A percentile compares a stretch with the other conserved stretches of the same genome.
These are phyloP conservation scores for Aspergillus piperis DNA, from an alignment of 2,329 filamentous ascomycete species.

Conservation along the genomic window DNA sequence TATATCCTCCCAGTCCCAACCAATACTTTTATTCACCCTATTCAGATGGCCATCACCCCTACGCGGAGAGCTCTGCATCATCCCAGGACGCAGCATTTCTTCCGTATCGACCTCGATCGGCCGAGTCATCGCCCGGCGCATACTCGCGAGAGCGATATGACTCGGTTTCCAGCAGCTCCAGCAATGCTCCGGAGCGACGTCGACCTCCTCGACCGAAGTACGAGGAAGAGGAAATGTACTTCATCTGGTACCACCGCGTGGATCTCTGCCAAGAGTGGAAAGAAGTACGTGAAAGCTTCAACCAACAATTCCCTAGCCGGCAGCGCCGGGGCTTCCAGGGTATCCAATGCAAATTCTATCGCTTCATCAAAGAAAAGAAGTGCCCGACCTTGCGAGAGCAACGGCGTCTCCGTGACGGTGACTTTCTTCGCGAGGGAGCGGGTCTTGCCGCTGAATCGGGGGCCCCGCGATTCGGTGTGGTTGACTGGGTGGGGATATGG, in stretches of 20 bases:
- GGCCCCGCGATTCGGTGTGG: constrained; percentile 42
- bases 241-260: constrained; percentile 53
- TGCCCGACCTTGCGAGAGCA: constrained; percentile 49
- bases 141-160: constrained; percentile 44
- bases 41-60: constrained; percentile 25
- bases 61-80: constrained; percentile 12
- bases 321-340: constrained; percentile 47
- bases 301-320: constrained; percentile 44
- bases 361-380: constrained; percentile 49
- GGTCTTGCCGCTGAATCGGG: constrained; percentile 24
- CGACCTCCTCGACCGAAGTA: constrained; percentile 50
- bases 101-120: constrained; percentile 31
- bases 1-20: constrained; percentile 33
- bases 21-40: constrained; percentile 30
- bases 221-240: constrained; percentile 50
- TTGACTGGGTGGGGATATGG: constrained; percentile 42
- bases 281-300: constrained; percentile 47
- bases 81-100: constrained; percentile 30
- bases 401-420: constrained; percentile 41
- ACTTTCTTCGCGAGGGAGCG: constrained; percentile 39
- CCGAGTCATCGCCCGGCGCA: constrained; percentile 37
- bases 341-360: constrained; percentile 54
- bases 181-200: constrained; percentile 38
- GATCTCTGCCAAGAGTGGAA: constrained; percentile 51
- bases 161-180: constrained; percentile 45